Conservation (phyloP, 352 stramenopile genomes). For the Globisporangium abappressorium region DNA sequence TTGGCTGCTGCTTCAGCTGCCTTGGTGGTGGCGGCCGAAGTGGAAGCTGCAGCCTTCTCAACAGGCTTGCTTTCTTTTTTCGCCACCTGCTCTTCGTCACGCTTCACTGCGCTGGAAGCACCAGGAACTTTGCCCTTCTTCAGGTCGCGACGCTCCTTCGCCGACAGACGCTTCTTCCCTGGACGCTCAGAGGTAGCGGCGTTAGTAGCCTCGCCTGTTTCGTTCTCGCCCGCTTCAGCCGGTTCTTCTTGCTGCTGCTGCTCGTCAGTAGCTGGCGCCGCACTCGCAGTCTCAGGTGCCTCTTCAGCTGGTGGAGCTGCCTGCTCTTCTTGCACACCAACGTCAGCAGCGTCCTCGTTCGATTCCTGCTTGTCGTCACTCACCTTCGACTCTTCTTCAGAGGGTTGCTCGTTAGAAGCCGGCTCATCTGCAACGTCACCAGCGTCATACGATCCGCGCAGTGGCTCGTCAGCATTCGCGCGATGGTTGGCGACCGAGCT, state of each 20-base stretch:
- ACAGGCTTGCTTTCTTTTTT: conserved; percentile 20
- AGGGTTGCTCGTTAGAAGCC: not conserved
- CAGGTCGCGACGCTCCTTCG: conserved; percentile 75
- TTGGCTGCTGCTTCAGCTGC: conserved; percentile 17
- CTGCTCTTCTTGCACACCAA: conserved; percentile 1
- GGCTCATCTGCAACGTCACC: not conserved
- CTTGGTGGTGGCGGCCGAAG: conserved; percentile 13
- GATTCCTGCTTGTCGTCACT: conserved; percentile 10
- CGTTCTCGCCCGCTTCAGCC: conserved; percentile 16
- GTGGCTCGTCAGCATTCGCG: conserved; percentile 8
- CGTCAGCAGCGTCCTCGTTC: conserved; percentile 3
- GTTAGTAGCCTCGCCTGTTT: conserved; percentile 15
- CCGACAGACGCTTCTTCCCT: conserved; percentile 58
- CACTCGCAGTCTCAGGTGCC: not conserved
- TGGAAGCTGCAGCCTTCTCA: conserved; percentile 27
- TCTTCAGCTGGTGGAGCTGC: not conserved
- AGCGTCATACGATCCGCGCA: not conserved
- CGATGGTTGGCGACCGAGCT: conserved; percentile 66
- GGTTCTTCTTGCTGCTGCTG: conserved; percentile 19
- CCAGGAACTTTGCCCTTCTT: conserved; percentile 57
- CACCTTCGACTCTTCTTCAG: conserved; percentile 9
- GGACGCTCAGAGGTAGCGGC: conserved; percentile 20
- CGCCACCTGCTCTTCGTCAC: not conserved
- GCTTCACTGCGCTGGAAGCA: not conserved
- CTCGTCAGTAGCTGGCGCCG: conserved; percentile 7